A percentile compares a stretch with the other conserved stretches of the same genome.
phyloP scores from a whole-genome alignment of 2,329 filamentous ascomycete species.

The Metarhizium robertsii region DNA sequence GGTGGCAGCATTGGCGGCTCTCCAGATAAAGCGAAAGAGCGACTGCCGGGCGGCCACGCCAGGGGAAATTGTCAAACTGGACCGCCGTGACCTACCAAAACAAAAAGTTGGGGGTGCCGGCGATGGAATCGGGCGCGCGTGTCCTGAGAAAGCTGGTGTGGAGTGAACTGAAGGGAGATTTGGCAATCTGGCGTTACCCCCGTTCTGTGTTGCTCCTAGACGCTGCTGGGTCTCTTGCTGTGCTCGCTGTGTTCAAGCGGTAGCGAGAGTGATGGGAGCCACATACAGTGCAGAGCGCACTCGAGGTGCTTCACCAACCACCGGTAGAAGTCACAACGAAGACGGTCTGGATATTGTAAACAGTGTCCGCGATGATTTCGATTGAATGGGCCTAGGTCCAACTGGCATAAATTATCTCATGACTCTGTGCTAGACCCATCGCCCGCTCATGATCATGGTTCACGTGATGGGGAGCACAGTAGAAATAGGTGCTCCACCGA shows the following conservation, averaged over 20 bases:
- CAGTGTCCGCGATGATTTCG: not conserved
- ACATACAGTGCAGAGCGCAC: constrained; percentile 7
- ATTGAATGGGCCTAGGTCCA: not conserved
- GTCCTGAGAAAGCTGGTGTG: constrained; percentile 4
- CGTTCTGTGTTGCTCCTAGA: constrained; percentile 2
- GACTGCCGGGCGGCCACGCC: not conserved
- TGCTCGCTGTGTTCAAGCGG: not conserved
- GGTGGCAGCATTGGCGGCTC: not conserved
- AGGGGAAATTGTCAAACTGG: not conserved
- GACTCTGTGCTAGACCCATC: constrained; percentile 7
- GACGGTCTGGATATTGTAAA: not conserved
- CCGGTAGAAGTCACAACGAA: not conserved
- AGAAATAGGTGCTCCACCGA: not conserved
- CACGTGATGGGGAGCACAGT: constrained; percentile 28
- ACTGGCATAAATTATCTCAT: not conserved
- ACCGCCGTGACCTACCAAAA: constrained; percentile 4
- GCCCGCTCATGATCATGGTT: constrained; percentile 20
- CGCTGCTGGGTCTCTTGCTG: constrained; percentile 2
- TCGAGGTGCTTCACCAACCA: constrained; percentile 1
- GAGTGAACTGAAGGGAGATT: constrained; percentile 7
- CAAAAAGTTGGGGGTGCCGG: not conserved
- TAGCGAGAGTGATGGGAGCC: constrained; percentile 1
- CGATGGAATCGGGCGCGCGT: constrained; percentile 6
- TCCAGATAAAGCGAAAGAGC: not conserved
- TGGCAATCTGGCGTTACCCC: constrained; percentile 4